Base-by-base conservation (phyloP, 352 stramenopile species). In the Globisporangium emineosum region DNA sequence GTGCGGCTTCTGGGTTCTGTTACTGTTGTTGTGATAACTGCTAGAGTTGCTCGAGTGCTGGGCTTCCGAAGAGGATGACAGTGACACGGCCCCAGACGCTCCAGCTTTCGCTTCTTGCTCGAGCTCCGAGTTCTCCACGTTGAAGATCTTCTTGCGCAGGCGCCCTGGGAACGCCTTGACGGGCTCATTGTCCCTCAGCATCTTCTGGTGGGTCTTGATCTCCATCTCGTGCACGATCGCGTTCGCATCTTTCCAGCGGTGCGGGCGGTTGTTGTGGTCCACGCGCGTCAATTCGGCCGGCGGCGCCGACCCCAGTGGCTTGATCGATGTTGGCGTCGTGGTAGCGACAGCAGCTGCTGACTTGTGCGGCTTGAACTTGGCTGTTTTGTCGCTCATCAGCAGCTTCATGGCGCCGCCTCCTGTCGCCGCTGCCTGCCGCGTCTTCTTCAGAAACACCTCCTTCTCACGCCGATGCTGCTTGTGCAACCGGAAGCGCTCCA, bases 201-300 rank as follows among this genome's bases (percentile, higher is more conserved):
- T 74, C 33, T 88, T 76, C 55, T 90, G 82, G 10, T 86, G 79
- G 5, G 62, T 64, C 33, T 84, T 77, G 33, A 75, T 66, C 56
- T 96, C 80, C 43, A 89, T 72, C 64, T 96, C 87, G 13, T 65
- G 72, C 2, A 88, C 54, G 37, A 93, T 68, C 66, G 85, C 81
- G 8, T 79, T 68, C 8, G 81, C 76, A 53, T 89, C 84, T 54
- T 96, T 96, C 87, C 87, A 96, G 27, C 86, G 78, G 64, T 96
- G 82, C 49, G 84, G 83, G n/a, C 77, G 81, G 61, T 96, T 94
- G 71, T 93, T 91, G 69, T 96, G 84, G 65, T 96, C 85, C 54
- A 96, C 83, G 35, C 79, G 85, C 54, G 79, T 70, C 9, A 90
- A 67, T 6, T 90, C 81, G n/a, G 65, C 71, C 1, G 57, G 30